phyloP scores from a whole-genome alignment of 2,329 filamentous ascomycete genomes.

The Apiospora aurea region DNA sequence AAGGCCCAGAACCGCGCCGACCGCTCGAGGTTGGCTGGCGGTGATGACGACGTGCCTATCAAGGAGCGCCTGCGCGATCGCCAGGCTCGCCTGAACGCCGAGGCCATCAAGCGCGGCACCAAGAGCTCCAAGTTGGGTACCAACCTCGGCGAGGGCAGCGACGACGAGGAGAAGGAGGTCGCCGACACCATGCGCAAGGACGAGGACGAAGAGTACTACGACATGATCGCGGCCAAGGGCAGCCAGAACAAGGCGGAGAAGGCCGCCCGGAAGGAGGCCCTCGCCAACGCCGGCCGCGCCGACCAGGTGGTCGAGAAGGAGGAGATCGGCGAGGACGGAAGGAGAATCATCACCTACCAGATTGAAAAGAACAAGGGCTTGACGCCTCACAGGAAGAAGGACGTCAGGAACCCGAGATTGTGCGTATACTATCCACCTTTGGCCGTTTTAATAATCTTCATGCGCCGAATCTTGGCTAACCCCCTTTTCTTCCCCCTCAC shows the following conservation, averaged over 20 bases:
- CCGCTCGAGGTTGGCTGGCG: constrained; percentile 76
- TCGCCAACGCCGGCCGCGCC: constrained; percentile 67
- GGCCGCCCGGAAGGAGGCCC: constrained; percentile 61
- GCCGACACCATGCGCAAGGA: constrained; percentile 58
- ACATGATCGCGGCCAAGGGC: constrained; percentile 78
- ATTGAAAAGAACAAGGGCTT: constrained; percentile 97
- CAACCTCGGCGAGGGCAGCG: constrained; percentile 71
- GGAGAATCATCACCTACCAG: constrained; percentile 89
- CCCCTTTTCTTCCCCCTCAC: background rate
- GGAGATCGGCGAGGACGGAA: constrained; percentile 80
- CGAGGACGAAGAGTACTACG: constrained; percentile 83
- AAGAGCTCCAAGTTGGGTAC: constrained; percentile 68
- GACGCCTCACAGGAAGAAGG: constrained; percentile 69
- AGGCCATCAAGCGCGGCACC: constrained; percentile 84
- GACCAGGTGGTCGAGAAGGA: constrained; percentile 71
- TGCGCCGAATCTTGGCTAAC: constrained; percentile 6
- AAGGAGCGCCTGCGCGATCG: constrained; percentile 87
- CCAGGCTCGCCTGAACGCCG: constrained; percentile 84
- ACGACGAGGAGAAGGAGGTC: constrained; percentile 67
- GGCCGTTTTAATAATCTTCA: background rate
- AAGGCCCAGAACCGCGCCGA: constrained; percentile 86
- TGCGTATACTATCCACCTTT: background rate
- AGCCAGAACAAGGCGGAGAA: constrained; percentile 79
- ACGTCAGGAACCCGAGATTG: constrained; percentile 44
- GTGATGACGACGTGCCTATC: constrained; percentile 85